Evolutionary conservation across 2,329 filamentous ascomycete genomes (phyloP), one percentile per base, ranked within the genome.

Genomic region (Aureobasidium namibiae): DNA sequence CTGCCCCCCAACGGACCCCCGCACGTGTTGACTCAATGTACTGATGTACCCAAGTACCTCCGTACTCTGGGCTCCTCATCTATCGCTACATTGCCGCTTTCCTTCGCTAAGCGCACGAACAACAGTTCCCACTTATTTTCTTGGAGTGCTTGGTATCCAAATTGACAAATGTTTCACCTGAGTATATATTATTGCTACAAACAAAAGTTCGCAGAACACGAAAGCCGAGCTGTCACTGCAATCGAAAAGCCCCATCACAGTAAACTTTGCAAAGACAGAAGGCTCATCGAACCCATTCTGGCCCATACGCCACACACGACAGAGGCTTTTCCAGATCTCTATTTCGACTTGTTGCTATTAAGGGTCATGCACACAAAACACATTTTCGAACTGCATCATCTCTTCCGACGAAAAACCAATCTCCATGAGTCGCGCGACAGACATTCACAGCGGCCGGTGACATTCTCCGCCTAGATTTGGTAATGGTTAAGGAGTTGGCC

Each of bases 1-100:
- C 48, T 52, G 41, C 23, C 26, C 29, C 36, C 39, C 52, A 56
- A 44, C 52, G 29, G 34, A 56, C 52, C 52, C n/a, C 52, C 52
- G 52, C 52, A 56, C 52, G 52, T 56, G 52, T 29, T 31, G 26
- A 10, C 5, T 31, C 29, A 6, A 6, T 31, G 29, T 31, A 31
- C 29, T 10, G 10, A 31, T 31, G 29, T 31, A 31, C 29, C 36
- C 5, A 44, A 24, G 52, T 56, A 45, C 29, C 36, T 21, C n/a
- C 7, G 49, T 53, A 53, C 49, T 34, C 41, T 36, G 34, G 6
- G 33, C 33, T 10, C 41, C 23, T 23, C 18, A 23, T 26, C 23
- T 24, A 52, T 38, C n/a, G 16, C 13, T 8, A 14, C 6, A 34
- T 24, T 53, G 49, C 49, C 49, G 36, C 36, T 21, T n/a, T n/a